These are phyloP conservation scores for Ziziphus jujuba DNA, from an alignment of 306 rosid species.

Conservation along the genomic window DNA sequence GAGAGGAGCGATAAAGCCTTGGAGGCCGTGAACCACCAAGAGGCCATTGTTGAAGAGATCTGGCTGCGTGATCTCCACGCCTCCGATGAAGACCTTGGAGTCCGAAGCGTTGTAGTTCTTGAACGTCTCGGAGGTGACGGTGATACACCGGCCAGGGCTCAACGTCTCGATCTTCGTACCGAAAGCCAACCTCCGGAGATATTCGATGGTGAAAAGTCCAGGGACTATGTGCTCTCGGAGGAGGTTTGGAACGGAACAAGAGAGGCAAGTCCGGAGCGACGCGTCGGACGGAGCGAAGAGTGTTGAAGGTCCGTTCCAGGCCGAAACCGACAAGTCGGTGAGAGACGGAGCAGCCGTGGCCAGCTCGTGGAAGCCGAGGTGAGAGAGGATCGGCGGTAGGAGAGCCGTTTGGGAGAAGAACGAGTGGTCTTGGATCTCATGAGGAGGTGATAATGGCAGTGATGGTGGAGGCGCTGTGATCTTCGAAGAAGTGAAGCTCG, in stretches of 20 bases:
- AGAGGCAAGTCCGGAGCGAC: conserved; percentile 50
- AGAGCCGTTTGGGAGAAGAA: conserved; percentile 53
- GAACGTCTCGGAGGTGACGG: conserved; percentile 47
- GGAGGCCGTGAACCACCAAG: conserved; percentile 60
- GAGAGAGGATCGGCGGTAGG: conserved; percentile 64
- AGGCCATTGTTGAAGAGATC: conserved; percentile 60
- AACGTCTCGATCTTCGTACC: conserved; percentile 68
- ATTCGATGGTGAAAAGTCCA: conserved; percentile 59
- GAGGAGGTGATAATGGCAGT: conserved; percentile 37
- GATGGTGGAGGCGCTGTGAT: not conserved
- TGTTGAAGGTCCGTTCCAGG: conserved; percentile 69
- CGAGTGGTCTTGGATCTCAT: conserved; percentile 46
- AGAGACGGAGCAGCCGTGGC: conserved; percentile 63
- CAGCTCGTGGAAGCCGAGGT: conserved; percentile 63
- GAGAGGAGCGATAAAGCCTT: conserved; percentile 56
- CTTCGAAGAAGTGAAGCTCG: no score
- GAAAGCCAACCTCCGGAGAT: conserved; percentile 55
- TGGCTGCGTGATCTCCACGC: conserved; percentile 63
- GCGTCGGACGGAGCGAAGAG: conserved; percentile 68
- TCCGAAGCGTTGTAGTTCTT: conserved; percentile 13
- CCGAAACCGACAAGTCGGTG: conserved; percentile 31
- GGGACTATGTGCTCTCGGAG: conserved; percentile 70
- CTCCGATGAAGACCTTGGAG: conserved; percentile 57
- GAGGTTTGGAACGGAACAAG: conserved; percentile 59
- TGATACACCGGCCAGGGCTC: conserved; percentile 72